Evolutionary conservation across 345 rosid species (phyloP), one percentile per base, ranked within the genome.

Genomic region (Salix arbutifolia): DNA sequence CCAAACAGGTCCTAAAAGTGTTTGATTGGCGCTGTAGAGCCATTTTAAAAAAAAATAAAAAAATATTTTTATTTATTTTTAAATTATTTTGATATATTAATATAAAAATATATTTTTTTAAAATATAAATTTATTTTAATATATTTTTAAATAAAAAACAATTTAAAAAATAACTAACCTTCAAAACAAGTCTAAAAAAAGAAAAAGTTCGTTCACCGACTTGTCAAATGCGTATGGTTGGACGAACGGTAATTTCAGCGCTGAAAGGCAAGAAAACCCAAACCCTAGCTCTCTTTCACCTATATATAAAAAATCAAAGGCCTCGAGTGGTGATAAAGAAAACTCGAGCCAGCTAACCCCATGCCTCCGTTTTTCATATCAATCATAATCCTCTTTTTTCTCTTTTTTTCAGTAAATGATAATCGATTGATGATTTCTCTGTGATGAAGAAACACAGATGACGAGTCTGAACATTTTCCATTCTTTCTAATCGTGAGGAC

Each of bases 391-490:
- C 26, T 56, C 25, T 0, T 23, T 21, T 53, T 56, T 23, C 42
- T 10, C 33, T 30, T 6, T 12, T 33, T 8, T 31, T 12, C 40
- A 10, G 14, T 13, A 3, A 26, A 11, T 4, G 68, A 44, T 44
- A 14, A 44, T 44, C 17, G 50, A 44, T 21, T 33, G 31, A 16
- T 14, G 76, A 16, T 80, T 80, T 75, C 83, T 80, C 83, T 48
- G 64, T 80, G 83, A 80, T 86, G 90, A 88, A 74, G 82, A 80
- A 78, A 77, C 69, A 62, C 25, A 19, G 91, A 86, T 88, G 88
- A 88, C 85, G 86, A 83, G 91, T 86, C 89, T 79, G 91, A 88
- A 76, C 58, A 71, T 52, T 76, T 70, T 83, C 86, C 85, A 82
- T 84, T 82, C 85, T 71, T 70, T 58, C 19, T 6, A 79, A 77